Percentiles rank a stretch among this genome's conserved stretches.
Conservation (phyloP, 176 grass and related monocot genomes). For the Musa beccarii region DNA sequence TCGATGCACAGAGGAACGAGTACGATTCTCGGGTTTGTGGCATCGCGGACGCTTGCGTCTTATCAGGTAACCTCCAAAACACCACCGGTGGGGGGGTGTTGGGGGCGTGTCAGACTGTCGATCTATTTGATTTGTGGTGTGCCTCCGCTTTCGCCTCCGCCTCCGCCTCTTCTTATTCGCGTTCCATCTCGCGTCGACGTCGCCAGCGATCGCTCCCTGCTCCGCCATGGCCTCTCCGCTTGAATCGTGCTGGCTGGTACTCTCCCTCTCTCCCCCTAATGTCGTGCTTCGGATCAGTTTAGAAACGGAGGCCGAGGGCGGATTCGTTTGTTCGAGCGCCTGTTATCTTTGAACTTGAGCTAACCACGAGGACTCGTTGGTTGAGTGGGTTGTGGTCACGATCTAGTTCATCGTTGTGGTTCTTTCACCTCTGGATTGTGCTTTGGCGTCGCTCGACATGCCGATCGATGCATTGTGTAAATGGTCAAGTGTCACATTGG, state of each 20-base stretch:
- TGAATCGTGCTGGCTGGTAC: slow-evolving; percentile 2
- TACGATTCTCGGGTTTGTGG: too few relatives aligned
- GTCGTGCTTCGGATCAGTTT: neutral
- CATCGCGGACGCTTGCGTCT: too few relatives aligned
- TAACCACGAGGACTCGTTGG: neutral
- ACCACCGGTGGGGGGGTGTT: too few relatives aligned
- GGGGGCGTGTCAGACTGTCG: too few relatives aligned
- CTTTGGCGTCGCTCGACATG: too few relatives aligned
- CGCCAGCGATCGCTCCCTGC: neutral
- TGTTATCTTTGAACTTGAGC: neutral
- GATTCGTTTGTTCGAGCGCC: too few relatives aligned
- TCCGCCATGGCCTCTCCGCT: slow-evolving; percentile 3
- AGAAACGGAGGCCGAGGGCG: neutral
- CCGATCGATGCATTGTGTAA: too few relatives aligned
- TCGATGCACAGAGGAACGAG: too few relatives aligned
- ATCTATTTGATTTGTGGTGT: too few relatives aligned
- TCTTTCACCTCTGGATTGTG: neutral
- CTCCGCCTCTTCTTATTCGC: neutral
- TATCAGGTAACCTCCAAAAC: too few relatives aligned
- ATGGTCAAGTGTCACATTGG: too few relatives aligned
- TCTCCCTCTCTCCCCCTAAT: neutral
- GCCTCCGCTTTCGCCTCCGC: neutral
- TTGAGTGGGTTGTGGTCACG: neutral
- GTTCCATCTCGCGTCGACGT: neutral
- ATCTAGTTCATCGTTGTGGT: neutral